phyloP scores from a whole-genome alignment of 2,329 filamentous ascomycete genomes.

The Venturia asperata region DNA sequence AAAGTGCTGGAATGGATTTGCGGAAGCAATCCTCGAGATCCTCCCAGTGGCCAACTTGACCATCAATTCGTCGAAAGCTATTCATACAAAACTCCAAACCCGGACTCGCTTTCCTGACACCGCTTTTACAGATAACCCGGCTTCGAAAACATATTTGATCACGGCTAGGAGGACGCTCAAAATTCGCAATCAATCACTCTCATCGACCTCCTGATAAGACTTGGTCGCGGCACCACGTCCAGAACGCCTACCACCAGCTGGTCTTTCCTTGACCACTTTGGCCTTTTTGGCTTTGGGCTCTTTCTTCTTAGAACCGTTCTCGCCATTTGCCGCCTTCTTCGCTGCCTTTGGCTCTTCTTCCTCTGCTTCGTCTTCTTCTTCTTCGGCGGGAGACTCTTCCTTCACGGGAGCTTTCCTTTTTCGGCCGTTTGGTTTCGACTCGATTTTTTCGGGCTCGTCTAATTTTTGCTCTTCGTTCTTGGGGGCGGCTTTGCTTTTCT shows the following conservation, averaged over 20 bases:
- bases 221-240: neutral
- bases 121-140: neutral
- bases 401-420: slow-evolving; percentile 11
- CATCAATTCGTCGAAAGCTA: no score
- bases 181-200: neutral
- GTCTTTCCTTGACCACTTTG: slow-evolving; percentile 16
- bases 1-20: no score
- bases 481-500: neutral
- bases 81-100: no score
- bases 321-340: slow-evolving; percentile 20
- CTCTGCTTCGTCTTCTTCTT: slow-evolving; percentile 18
- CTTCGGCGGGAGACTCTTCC: slow-evolving; percentile 1
- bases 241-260: slow-evolving; percentile 4
- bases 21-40: no score
- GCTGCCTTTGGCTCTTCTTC: slow-evolving; percentile 15
- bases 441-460: slow-evolving; percentile 18
- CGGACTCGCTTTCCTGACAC: neutral
- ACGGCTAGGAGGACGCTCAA: neutral
- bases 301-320: slow-evolving; percentile 21
- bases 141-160: no score
- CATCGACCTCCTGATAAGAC: neutral
- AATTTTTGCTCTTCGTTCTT: slow-evolving; percentile 4
- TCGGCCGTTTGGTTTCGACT: slow-evolving; percentile 9
- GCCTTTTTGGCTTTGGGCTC: slow-evolving; percentile 8
- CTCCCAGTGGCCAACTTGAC: no score